Base-by-base conservation (phyloP, 2,329 filamentous ascomycete genomes). In the Nigrograna mackinnonii region DNA sequence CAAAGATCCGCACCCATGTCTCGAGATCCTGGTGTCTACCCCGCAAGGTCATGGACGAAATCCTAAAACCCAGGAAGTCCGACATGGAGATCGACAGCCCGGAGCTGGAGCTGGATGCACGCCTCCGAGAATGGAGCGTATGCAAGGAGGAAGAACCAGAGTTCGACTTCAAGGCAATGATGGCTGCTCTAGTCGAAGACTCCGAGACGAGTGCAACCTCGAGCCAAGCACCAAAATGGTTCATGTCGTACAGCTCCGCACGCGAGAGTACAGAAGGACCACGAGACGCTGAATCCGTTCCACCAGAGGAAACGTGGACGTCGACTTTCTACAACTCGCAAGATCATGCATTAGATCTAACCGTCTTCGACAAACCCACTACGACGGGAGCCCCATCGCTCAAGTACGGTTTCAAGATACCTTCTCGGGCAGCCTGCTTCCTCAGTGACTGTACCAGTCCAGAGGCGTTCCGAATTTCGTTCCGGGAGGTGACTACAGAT, bases 341-440 rank as follows among this genome's bases (percentile, higher is more conserved):
- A 19, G 35, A 46, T 19, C 33, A 51, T 18, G 47, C 62, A 26
- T 45, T 68, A 31, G 18, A 58, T 39, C 35, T 62, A 34, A 47
- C 61, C 32, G 49, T 69, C 22, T 47, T 46, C 17, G 36, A 50
- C 20, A 46, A 35, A 11, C 31, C 49, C 22, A 6, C 38, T 30
- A 35, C 21, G 31, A 33, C 43, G 41, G 37, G 39, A 28, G 44
- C 47, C 24, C 20, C 31, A 7, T 6, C 17, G 21, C 22, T 39
- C 12, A 32, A 38, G 39, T 62, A 65, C 35, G 46, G 50, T 50
- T 75, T 76, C 50, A 64, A 57, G 4, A 59, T 84, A 12, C 80
- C 82, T 14, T 70, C 78, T 4, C 44, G 54, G 5, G 73, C 79
- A 11, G 69, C 72, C 12, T 72, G 76, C 54, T 68, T 85, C 16